Conservation (phyloP, 2,329 filamentous ascomycete genomes). For the Apiospora malaysiana region DNA sequence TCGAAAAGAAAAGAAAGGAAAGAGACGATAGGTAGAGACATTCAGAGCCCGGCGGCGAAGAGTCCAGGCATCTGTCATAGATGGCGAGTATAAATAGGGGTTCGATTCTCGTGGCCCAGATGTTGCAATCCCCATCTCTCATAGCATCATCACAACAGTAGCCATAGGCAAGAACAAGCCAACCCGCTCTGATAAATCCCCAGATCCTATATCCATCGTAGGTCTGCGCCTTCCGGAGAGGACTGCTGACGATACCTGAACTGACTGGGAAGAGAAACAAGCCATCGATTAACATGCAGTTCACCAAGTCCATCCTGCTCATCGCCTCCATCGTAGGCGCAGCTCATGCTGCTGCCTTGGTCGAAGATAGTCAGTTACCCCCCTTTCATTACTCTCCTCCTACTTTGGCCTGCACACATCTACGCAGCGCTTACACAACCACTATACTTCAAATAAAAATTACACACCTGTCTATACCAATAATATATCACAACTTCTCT, state of each 20-base stretch:
- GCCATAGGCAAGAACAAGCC: neutral
- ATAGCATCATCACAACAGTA: neutral
- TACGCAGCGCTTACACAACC: neutral
- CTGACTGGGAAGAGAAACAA: neutral
- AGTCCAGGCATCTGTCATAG: neutral
- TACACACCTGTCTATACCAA: neutral
- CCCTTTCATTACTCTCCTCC: neutral
- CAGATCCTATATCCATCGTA: too few relatives aligned
- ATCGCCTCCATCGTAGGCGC: neutral
- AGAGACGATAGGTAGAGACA: neutral
- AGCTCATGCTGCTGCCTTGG: neutral
- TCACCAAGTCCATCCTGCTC: neutral
- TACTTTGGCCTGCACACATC: neutral
- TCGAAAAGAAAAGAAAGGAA: neutral
- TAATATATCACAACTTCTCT: too few relatives aligned
- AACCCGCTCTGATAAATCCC: neutral
- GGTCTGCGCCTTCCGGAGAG: too few relatives aligned
- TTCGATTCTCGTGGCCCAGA: too few relatives aligned
- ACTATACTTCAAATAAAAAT: too few relatives aligned
- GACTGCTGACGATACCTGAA: too few relatives aligned
- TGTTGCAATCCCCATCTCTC: too few relatives aligned
- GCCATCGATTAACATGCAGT: neutral
- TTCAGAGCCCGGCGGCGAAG: neutral
- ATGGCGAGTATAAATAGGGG: neutral
- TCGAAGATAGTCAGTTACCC: neutral